Evolutionary conservation across 768 basidiomycete species (phyloP), one percentile per base, ranked within the genome.

Genomic region (Mycena sanguinolenta): DNA sequence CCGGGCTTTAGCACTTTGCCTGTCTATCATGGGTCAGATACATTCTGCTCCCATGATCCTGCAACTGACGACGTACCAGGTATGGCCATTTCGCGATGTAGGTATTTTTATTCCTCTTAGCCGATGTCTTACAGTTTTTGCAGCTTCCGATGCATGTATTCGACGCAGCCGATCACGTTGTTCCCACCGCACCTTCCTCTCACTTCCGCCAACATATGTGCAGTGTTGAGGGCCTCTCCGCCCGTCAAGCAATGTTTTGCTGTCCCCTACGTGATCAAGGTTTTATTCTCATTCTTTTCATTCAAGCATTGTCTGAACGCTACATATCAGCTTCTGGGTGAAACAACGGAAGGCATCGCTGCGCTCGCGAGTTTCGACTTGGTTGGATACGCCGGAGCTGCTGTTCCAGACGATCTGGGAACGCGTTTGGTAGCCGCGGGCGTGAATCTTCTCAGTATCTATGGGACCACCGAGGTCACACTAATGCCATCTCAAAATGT

Each of bases 391-490:
- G 87, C 85, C 30, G 89, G 89, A 1, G 85, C 85, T 16, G 79
- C 89, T 5, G 82, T 88, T 52, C 87, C 89, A 8, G 83, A 87
- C 49, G 87, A 88, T 53, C 77, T 90, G 1, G 88, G 89, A 1
- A 84, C 88, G 63, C 79, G 84, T 44, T 81, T 89, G 17, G 83
- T 84, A 4, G 80, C 79, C 0, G 79, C 82, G 34, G 89, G 88
- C 1, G 84, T 90, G 4, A 85, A 83, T 27, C 78, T 90, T 14
- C 80, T 86, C 16, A 82, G 85, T 13, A 79, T 82, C 57, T 88
- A 86, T 74, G 89, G 89, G 1, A 78, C 82, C 46, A 82, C 86
- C 39, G 87, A 84, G 70, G 82, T 80, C 49, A 32, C 17, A 21
- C 9, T 32, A 13, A 7, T 61, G 16, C 8, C 19, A 19, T 34